These are phyloP conservation scores for Stygiomarasmius scandens DNA, from an alignment of 1,284 basidiomycete species.

Conservation along the genomic window DNA sequence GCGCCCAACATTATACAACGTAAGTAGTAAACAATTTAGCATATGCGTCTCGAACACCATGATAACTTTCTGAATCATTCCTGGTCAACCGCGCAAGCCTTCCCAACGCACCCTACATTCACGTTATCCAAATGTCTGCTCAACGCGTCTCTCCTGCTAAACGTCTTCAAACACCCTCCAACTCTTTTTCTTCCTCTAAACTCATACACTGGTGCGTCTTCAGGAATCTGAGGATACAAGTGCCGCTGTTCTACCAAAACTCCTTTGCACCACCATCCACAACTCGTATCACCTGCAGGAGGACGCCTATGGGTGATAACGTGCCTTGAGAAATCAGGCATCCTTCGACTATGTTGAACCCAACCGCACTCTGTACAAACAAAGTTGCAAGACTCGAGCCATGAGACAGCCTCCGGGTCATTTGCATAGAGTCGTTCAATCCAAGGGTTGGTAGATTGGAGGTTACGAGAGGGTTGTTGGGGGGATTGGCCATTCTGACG, in stretches of 20 bases:
- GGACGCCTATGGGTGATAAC: constrained; percentile 48
- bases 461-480: constrained; percentile 40
- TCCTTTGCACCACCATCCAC: constrained; percentile 44
- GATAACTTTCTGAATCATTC: no score
- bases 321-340: constrained; percentile 58
- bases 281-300: constrained; percentile 23
- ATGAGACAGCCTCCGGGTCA: constrained; percentile 17
- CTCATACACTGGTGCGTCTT: constrained; percentile 30
- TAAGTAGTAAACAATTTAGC: no score
- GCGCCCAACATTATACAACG: no score
- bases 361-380: constrained; percentile 35
- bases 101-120: constrained; percentile 40
- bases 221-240: constrained; percentile 27
- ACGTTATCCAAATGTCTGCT: constrained; percentile 54
- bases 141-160: constrained; percentile 60
- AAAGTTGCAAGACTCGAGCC: constrained; percentile 23
- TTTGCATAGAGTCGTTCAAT: constrained; percentile 10
- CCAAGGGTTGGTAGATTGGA: constrained; percentile 28
- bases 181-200: constrained; percentile 39
- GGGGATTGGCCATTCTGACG: not conserved
- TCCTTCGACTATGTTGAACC: constrained; percentile 41
- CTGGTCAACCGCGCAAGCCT: not conserved
- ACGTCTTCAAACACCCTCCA: constrained; percentile 53
- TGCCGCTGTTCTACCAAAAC: constrained; percentile 39
- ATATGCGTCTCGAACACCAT: no score